Base-by-base conservation (phyloP, 345 rosid genomes). In the Citrus australasica region DNA sequence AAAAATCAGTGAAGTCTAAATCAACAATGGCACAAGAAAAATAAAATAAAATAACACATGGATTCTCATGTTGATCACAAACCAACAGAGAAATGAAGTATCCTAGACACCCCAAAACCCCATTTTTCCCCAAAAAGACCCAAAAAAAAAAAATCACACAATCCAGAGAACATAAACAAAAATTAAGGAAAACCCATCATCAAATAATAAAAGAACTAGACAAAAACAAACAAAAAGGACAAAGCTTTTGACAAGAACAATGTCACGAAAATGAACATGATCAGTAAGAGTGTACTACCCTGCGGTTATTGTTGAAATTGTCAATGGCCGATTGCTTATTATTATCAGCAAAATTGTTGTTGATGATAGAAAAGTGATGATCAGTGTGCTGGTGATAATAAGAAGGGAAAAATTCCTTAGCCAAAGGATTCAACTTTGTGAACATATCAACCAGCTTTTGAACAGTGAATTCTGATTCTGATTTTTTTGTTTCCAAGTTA, bases 351-450 rank as follows among this genome's bases (percentile, higher is more conserved):
- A 89, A 87, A 75, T 83, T 83, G 42, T 79, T 78, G 66, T 35
- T 38, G 19, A 9, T 27, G 77, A 66, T 69, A 35, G 85, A 69
- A n/a, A 86, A 78, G 6, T 85, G 81, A 72, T 75, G 58, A 33
- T 82, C 83, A 6, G 19, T 81, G 32, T 69, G 69, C 38, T 82
- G 78, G 63, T 76, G 78, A 73, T 81, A 82, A 72, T 86, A 84
- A 40, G 95, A 91, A 75, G 98, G 98, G 73, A 93, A 74, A 79
- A 93, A 93, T 79, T 93, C 98, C 78, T 93, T 90, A 2, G 98
- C 98, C 82, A 78, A 79, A 83, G 98, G 98, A 83, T 93, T 93
- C 87, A 93, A 83, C 84, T 90, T 93, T 76, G 94, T 91, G 87
- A 93, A 88, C 84, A 91, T 90, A 4, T 90, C 94, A 76, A 93